A percentile compares a stretch with the other conserved stretches of the same genome.
phyloP scores from a whole-genome alignment of 2,329 filamentous ascomycete genomes.

The Fusarium bulbicola region DNA sequence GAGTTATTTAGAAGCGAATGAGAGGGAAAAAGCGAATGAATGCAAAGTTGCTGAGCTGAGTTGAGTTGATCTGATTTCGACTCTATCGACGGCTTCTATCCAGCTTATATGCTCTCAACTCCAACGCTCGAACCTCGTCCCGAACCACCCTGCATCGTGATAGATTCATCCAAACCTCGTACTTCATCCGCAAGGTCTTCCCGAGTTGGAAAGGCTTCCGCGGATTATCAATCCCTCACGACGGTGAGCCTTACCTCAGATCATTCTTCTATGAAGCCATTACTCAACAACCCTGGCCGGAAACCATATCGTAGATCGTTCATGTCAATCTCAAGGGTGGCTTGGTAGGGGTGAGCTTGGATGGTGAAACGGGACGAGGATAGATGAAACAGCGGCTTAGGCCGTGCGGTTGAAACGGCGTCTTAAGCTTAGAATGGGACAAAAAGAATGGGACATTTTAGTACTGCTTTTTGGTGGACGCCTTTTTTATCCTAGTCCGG shows the following conservation, averaged over 20 bases:
- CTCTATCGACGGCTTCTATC: background rate
- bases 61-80: slow-evolving; percentile 1
- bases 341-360: background rate
- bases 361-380: slow-evolving; percentile 26
- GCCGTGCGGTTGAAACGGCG: slow-evolving; percentile 20
- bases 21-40: slow-evolving; percentile 13
- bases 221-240: slow-evolving; percentile 13
- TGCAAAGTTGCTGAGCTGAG: slow-evolving; percentile 15
- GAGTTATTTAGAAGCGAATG: slow-evolving; percentile 7
- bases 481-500: background rate
- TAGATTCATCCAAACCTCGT: slow-evolving; percentile 1
- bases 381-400: slow-evolving; percentile 20
- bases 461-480: background rate
- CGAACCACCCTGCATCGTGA: background rate
- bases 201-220: slow-evolving; percentile 27
- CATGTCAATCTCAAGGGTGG: background rate
- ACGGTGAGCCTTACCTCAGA: slow-evolving; percentile 10
- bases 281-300: background rate
- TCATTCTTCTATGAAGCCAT: background rate
- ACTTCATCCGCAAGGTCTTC: slow-evolving; percentile 25
- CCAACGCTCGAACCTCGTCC: slow-evolving; percentile 19
- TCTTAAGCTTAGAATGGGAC: background rate
- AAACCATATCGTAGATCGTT: background rate
- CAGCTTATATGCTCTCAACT: slow-evolving; percentile 16
- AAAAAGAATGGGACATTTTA: background rate